Conservation (phyloP, 2,329 filamentous ascomycete species). For the Curvularia hawaiiensis region DNA sequence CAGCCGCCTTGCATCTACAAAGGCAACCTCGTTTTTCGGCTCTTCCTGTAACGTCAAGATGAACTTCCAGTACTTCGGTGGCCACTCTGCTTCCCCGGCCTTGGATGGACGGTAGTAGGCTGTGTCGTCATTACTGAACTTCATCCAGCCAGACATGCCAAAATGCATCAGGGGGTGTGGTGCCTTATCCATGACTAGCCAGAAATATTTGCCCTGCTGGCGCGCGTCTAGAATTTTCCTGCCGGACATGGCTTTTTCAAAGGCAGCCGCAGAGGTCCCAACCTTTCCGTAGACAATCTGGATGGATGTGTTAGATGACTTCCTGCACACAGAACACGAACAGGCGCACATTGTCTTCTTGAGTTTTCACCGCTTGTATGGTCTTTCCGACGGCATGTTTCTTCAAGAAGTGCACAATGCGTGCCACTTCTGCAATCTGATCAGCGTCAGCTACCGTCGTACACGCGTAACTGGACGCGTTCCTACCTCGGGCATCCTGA, state of each 20-base stretch:
- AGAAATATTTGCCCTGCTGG: constrained; percentile 97
- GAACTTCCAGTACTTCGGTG: constrained; percentile 90
- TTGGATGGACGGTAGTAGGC: constrained; percentile 76
- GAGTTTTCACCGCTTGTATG: constrained; percentile 70
- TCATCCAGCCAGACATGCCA: constrained; percentile 74
- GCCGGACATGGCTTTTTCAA: constrained; percentile 74
- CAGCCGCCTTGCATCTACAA: constrained; percentile 81
- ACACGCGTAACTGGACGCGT: constrained; percentile 2
- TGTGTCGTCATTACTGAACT: constrained; percentile 78
- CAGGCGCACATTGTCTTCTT: constrained; percentile 66
- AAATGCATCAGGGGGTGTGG: constrained; percentile 92
- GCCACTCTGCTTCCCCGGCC: constrained; percentile 71
- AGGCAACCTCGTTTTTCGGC: constrained; percentile 71
- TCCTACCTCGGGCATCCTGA: constrained; percentile 46
- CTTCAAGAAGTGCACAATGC: constrained; percentile 83
- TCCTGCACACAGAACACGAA: not conserved
- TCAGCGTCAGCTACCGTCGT: constrained; percentile 14
- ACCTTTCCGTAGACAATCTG: constrained; percentile 86
- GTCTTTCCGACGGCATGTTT: constrained; percentile 84
- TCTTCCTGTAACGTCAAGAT: constrained; percentile 67
- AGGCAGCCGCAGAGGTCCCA: constrained; percentile 76
- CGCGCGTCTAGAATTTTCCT: constrained; percentile 74
- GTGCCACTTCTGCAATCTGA: constrained; percentile 68
- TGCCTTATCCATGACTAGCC: constrained; percentile 76
- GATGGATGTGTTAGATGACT: not conserved